Conservation (phyloP, 2,329 filamentous ascomycete genomes). For the Trichoderma sp. region DNA sequence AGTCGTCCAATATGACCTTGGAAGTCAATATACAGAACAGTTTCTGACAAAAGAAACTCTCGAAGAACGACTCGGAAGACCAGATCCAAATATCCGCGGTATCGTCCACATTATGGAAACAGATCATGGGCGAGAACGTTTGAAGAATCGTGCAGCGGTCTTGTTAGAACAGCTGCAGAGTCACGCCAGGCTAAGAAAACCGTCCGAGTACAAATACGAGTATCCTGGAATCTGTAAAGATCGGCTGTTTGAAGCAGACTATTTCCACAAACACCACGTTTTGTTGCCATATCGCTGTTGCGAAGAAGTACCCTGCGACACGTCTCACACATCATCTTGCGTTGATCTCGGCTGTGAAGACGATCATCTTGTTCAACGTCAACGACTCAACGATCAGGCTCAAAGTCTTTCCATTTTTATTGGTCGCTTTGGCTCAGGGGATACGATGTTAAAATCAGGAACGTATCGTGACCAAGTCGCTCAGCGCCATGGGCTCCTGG, state of each 20-base stretch:
- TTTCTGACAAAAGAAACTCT: conserved; percentile 36
- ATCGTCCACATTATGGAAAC: conserved; percentile 36
- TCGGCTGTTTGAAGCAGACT: conserved; percentile 38
- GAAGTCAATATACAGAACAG: conserved; percentile 32
- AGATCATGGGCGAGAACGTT: neutral
- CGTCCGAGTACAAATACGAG: conserved; percentile 33
- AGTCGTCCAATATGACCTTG: conserved; percentile 40
- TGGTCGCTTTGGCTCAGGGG: neutral
- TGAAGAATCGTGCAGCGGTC: conserved; percentile 20
- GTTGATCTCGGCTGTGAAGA: conserved; percentile 29
- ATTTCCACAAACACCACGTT: conserved; percentile 41
- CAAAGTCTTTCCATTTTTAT: neutral
- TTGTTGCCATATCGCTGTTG: conserved; percentile 26
- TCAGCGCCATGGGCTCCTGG: neutral
- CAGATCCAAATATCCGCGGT: conserved; percentile 36
- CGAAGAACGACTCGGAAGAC: conserved; percentile 36
- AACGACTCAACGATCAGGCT: conserved; percentile 30
- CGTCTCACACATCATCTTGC: conserved; percentile 20
- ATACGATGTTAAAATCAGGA: neutral
- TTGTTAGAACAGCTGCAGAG: conserved; percentile 28
- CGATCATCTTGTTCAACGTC: conserved; percentile 38
- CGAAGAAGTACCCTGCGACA: neutral
- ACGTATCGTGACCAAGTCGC: neutral
- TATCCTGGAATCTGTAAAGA: conserved; percentile 38
- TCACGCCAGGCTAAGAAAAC: neutral